Base-by-base conservation (phyloP, 345 rosid genomes). In the Zanthoxylum bungeanum region DNA sequence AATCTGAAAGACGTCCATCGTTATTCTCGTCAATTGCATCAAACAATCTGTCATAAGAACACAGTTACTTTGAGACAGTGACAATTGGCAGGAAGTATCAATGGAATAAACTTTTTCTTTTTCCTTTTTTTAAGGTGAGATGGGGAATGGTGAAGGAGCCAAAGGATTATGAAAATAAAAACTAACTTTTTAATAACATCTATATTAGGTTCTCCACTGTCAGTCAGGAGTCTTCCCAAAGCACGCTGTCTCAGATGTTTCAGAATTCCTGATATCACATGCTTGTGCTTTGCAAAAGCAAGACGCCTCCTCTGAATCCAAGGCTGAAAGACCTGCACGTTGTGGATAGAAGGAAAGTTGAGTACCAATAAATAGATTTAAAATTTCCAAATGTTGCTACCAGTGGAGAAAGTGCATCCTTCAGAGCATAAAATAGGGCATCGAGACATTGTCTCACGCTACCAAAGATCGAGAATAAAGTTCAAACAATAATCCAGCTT, bases 251-350 rank as follows among this genome's bases (percentile, higher is more conserved):
- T 88, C 67, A 95, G 70, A 70, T 92, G 96, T 73, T 63, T 79
- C 60, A 95, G 73, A 61, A 95, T 85, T 81, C 87, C 89, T 58
- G 97, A 89, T 14, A 95, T 81, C 40, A 88, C 87, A 70, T 76
- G 93, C 84, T 86, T 91, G 78, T 85, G 94, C 85, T 85, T 87
- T 17, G 79, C 89, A 58, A 78, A 95, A 78, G 90, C 93, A 69
- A 95, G 75, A 57, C 89, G 83, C 53, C 97, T 86, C 76, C 79
- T 80, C 78, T 91, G 99, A 57, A 95, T 86, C 97, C 91, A 87
- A 11, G 99, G 99, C 82, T 95, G 99, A 75, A 84, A 83, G 56
- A 86, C 79, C 90, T 86, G 79, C 37, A 60, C 9, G 17, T 37
- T 21, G 19, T 31, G 47, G 4, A 51, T 71, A 27, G 74, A 68